Base-by-base conservation (phyloP, 257 asterid genomes). In the Fraxinus excelsior region DNA sequence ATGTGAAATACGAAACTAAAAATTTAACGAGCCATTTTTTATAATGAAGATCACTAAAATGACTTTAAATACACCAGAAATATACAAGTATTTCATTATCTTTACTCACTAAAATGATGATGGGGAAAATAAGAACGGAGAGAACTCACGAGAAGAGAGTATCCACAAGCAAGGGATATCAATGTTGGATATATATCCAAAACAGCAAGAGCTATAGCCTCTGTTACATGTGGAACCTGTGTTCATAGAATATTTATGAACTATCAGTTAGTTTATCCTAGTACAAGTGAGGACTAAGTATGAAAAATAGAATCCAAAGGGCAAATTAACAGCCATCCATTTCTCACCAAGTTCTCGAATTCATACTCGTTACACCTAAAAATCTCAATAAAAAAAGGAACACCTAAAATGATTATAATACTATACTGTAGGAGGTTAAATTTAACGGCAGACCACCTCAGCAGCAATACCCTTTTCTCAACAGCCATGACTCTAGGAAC, bases 151-250 rank as follows among this genome's bases (percentile, higher is more conserved):
- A 90, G 94, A 73, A 80, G 80, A 76, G 93, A 86, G 85, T 95
- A 95, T 16, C 97, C 97, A 71, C 56, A 82, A 71, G 97, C 97
- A 64, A 95, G 98, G 35, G 99, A 90, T 75, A 83, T 35, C 86
- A 91, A 79, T 1, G 99, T 95, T 40, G 99, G 99, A 77, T 90
- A 93, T 87, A 95, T 79, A 74, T 93, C 96, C 76, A 93, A 56
- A 79, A 95, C 99, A 76, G 92, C 93, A 75, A 91, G 83, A 82
- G 98, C 97, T 73, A 88, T 76, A 67, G 93, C 97, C 91, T 93
- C 99, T 0, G 97, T 95, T 73, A 95, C 99, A 62, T 91, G 97
- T 66, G 97, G 97, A 75, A 95, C 97, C 99, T 93, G 92, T 85
- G 85, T 31, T 78, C 65, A 78, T 38, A 74, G 68, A 78, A 69